These are phyloP conservation scores for Irpex rosettiformis DNA, from an alignment of 1,284 basidiomycete genomes.

Conservation along the genomic window DNA sequence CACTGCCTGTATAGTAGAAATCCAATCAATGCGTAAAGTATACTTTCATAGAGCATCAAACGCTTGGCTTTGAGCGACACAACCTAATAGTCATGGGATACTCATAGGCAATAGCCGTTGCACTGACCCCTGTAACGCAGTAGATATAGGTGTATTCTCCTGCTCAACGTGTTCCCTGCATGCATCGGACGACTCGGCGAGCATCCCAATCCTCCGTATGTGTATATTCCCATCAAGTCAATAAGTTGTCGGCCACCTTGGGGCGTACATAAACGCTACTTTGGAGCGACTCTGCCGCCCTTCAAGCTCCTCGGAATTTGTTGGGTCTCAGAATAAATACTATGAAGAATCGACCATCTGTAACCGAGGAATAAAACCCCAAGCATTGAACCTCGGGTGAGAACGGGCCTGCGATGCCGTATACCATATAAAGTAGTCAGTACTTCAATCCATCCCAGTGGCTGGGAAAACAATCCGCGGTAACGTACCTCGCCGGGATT, in stretches of 20 bases:
- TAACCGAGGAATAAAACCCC: slow-evolving; percentile 3
- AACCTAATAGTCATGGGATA: too few relatives aligned
- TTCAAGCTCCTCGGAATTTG: not conserved
- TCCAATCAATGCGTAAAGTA: too few relatives aligned
- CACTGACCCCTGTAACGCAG: too few relatives aligned
- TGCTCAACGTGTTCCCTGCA: not conserved
- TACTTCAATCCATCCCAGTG: not conserved
- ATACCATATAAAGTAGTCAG: slow-evolving; percentile 7
- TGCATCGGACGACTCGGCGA: not conserved
- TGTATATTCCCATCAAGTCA: not conserved
- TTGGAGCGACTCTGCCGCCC: not conserved
- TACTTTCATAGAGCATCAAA: not conserved
- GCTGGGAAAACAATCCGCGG: slow-evolving; percentile 15
- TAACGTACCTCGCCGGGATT: slow-evolving; percentile 13
- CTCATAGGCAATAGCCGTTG: too few relatives aligned
- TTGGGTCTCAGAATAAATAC: not conserved
- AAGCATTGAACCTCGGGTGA: slow-evolving; percentile 12
- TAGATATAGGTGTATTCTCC: too few relatives aligned
- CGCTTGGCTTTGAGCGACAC: too few relatives aligned
- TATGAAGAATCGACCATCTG: not conserved
- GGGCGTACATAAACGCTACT: not conserved
- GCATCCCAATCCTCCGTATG: not conserved
- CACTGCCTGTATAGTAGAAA: not conserved
- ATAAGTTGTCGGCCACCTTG: not conserved
- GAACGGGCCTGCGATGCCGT: slow-evolving; percentile 12